A percentile compares a stretch with the other conserved stretches of the same genome.
Evolutionary conservation across 2,329 filamentous ascomycete species (phyloP).

Genomic region (Penicillium brasilianum): DNA sequence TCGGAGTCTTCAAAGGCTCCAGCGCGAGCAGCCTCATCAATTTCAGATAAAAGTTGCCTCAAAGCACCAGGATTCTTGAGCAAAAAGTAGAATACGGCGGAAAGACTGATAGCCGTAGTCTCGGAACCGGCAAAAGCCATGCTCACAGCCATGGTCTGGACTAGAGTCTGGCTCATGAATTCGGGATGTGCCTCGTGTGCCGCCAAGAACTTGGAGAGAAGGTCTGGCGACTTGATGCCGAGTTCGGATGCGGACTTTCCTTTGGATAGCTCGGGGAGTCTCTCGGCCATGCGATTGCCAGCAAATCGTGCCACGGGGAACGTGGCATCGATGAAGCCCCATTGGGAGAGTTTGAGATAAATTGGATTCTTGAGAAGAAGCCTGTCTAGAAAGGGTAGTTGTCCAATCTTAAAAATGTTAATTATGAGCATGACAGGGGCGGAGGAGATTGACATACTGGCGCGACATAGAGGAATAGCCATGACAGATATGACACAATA

Average conservation of each 20-base stretch:
- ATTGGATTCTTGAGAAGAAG: conserved; percentile 77
- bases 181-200: conserved; percentile 32
- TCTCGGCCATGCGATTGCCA: conserved; percentile 29
- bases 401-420: conserved; percentile 57
- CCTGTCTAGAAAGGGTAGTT: conserved; percentile 73
- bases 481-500: conserved; percentile 66
- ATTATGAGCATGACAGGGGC: conserved; percentile 16
- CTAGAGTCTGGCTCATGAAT: conserved; percentile 35
- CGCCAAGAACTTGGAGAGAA: conserved; percentile 37
- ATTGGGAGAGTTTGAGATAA: conserved; percentile 31
- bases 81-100: conserved; percentile 74
- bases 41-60: conserved; percentile 55
- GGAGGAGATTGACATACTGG: conserved; percentile 12
- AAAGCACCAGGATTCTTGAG: conserved; percentile 62
- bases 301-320: conserved; percentile 32
- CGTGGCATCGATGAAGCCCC: conserved; percentile 31
- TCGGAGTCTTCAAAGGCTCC: conserved; percentile 49
- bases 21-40: conserved; percentile 58
- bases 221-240: conserved; percentile 22
- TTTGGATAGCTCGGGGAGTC: conserved; percentile 18
- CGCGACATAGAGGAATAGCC: conserved; percentile 19
- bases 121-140: conserved; percentile 71
- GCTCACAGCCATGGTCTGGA: conserved; percentile 38
- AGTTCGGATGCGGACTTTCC: conserved; percentile 5
- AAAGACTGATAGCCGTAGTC: conserved; percentile 76